Base-by-base conservation (phyloP, 768 basidiomycete species). In the Hericium alpestre region DNA sequence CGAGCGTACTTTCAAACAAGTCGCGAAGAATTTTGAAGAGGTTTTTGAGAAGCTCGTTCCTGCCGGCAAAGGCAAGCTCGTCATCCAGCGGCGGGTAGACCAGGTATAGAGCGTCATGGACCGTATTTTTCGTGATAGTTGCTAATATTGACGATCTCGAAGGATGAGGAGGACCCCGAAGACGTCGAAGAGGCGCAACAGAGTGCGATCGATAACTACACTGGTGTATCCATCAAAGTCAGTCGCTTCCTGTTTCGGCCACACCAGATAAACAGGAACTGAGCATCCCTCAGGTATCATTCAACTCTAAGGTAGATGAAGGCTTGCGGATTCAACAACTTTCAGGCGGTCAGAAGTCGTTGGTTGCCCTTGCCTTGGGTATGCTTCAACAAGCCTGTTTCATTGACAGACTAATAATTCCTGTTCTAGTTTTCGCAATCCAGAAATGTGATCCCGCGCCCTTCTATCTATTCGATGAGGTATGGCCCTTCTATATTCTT, bases 391-490 rank as follows among this genome's bases (percentile, higher is more conserved):
- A 3, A 16, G 13, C 6, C 13, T 18, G n/a, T n/a, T 2, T 38
- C 3, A 11, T n/a, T 53, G 51, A 3, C 22, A 53, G 8, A 49
- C 23, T 15, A 38, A 53, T 63, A 20, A 68, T 52, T 16, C 12
- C 2, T n/a, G 0, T 13, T 32, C 0, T 65, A 90, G 94, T 99
- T 23, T 98, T 99, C 65, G 93, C 95, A 15, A 98, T 98, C 63
- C 96, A 99, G 72, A 97, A 96, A 71, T 98, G 95, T 67, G 96
- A 99, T 65, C 96, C 96, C 1, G 95, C 96, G 0, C 96, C 96
- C 1, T 99, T 99, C 75, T 98, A 98, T 70, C 78, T 99, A n/a
- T 98, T 99, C 65, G 96, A 99, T 67, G 96, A 98, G 76, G 87
- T 86, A 59, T 22, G 63, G 5, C 4, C 59, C n/a, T 40, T 37